A percentile compares a stretch with the other conserved stretches of the same genome.
phyloP scores from a whole-genome alignment of 306 rosid genomes.

The Trifolium pratense region DNA sequence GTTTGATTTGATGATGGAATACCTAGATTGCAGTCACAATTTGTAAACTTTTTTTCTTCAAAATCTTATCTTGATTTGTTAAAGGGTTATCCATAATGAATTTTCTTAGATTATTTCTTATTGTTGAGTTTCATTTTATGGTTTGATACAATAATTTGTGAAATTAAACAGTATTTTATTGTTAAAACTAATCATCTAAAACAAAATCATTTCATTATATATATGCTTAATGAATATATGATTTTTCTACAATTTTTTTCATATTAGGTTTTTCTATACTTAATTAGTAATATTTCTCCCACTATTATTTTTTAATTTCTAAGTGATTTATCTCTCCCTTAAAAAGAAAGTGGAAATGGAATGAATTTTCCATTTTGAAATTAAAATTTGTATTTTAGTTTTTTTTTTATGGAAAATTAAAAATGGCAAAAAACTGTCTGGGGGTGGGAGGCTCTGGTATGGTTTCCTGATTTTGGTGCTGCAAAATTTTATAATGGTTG shows the following conservation, averaged over 20 bases:
- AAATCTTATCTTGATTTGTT: conserved; percentile 9
- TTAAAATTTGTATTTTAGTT: not conserved
- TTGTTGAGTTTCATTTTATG: not conserved
- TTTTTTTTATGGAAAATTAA: not conserved
- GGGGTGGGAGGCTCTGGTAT: not conserved
- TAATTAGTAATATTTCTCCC: not conserved
- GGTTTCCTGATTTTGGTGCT: not conserved
- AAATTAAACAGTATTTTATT: not conserved
- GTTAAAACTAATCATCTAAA: not conserved
- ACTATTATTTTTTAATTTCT: not conserved
- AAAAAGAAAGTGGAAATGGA: not conserved
- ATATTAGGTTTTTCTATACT: not conserved
- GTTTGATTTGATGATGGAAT: conserved; percentile 1
- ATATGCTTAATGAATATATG: not conserved
- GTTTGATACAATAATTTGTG: not conserved
- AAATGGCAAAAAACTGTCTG: not conserved
- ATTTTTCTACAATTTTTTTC: not conserved
- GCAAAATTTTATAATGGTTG: not conserved
- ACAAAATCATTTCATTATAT: not conserved
- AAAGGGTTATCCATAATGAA: not conserved
- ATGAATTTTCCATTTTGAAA: not conserved
- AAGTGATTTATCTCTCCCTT: not conserved
- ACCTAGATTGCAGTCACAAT: not conserved
- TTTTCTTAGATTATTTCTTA: not conserved
- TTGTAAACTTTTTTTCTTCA: conserved; percentile 18